Evolutionary conservation across 768 basidiomycete species (phyloP), one percentile per base, ranked within the genome.

Genomic region (Harrya chromipes): DNA sequence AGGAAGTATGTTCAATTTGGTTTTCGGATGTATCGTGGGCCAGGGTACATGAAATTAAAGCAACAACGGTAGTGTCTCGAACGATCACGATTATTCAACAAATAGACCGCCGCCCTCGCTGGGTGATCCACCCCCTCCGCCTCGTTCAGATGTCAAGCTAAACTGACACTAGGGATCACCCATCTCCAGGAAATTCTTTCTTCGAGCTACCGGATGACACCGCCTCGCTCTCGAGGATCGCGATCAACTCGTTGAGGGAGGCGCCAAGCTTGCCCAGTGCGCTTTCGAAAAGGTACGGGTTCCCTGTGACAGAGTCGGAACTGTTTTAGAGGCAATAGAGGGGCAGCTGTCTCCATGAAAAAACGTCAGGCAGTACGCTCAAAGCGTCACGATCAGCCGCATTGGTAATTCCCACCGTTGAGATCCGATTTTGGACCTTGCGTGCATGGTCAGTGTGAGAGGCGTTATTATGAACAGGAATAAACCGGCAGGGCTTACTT

Each of bases 241-340:
- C 50, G 36, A 79, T 77, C 35, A 77, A 65, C 16, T 78, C 72
- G 11, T 62, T 56, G 43, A 80, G 52, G 23, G 6, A 3, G 23
- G 23, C 3, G 78, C n/a, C 77, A 35, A 80, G 69, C 40, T 74
- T 75, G 39, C 69, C 56, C 26, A 81, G 59, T 4, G 73, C n/a
- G 26, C 63, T 64, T 26, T 71, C 62, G 63, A 79, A 73, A 5
- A 77, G 66, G 54, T 70, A 78, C 1, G 78, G 74, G 53, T 79
- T n/a, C 17, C 76, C 75, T 11, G 75, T 64, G 38, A 66, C 66
- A 21, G 60, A 50, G 43, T 49, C 10, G 66, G 47, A 57, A 59
- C 40, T 47, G 20, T 47, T 34, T 47, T 29, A 8, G 50, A 54
- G 6, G 62, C 10, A 52, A 60, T 9, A 40, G 13, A 7, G 62